phyloP scores from a whole-genome alignment of 73 alveolate genomes.

The Stentor roeselii region DNA sequence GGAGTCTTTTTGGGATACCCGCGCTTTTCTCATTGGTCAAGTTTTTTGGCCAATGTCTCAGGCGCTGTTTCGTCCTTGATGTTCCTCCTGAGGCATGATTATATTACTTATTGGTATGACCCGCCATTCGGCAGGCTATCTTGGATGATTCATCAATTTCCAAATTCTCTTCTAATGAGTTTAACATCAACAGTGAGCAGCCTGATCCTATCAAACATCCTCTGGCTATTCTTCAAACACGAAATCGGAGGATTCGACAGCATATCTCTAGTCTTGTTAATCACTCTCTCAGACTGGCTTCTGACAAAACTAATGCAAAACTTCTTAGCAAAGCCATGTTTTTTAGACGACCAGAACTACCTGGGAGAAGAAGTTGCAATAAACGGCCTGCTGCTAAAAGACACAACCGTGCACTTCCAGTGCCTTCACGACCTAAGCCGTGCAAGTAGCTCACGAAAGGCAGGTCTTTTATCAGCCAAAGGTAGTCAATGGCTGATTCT shows the following conservation, averaged over 20 bases:
- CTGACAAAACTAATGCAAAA: neutral
- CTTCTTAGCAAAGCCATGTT: conserved; percentile 2
- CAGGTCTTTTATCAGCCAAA: neutral
- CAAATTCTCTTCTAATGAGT: neutral
- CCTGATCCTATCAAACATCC: neutral
- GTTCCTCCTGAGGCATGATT: neutral
- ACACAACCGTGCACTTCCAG: neutral
- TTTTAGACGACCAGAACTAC: conserved; percentile 2
- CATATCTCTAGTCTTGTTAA: neutral
- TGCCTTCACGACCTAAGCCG: neutral
- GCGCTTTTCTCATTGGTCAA: neutral
- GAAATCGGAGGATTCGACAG: neutral
- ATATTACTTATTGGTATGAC: conserved; percentile 20
- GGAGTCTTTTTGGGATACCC: neutral
- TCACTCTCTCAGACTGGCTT: neutral
- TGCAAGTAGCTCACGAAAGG: neutral
- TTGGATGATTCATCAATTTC: neutral
- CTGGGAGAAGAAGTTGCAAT: conserved; percentile 13
- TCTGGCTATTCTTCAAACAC: neutral
- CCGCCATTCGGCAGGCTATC: neutral
- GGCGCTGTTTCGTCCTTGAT: neutral
- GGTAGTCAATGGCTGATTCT: conserved; percentile 6
- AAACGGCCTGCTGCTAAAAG: neutral
- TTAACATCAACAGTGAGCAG: neutral
- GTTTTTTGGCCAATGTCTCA: neutral